These are phyloP conservation scores for Mallotus repandus DNA, from an alignment of 441 rosid genomes.

Conservation along the genomic window DNA sequence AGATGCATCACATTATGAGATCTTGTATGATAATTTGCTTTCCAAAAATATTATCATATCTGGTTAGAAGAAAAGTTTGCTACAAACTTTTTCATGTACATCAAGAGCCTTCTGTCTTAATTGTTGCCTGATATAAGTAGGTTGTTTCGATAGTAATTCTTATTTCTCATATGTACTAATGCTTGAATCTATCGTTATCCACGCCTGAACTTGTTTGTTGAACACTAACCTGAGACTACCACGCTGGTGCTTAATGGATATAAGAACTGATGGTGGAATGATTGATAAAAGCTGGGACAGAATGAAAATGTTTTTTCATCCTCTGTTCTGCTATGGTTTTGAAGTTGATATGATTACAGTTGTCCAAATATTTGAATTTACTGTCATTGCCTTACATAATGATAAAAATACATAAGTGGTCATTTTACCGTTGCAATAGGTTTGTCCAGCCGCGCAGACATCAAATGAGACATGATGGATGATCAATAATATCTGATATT, in stretches of 20 bases:
- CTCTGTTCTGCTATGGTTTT: not conserved
- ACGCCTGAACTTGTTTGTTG: too few relatives aligned
- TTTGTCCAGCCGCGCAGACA: not conserved
- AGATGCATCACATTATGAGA: not conserved
- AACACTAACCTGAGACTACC: not conserved
- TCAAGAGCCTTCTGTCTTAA: not conserved
- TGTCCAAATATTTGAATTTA: not conserved
- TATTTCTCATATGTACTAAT: not conserved
- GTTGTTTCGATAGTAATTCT: not conserved
- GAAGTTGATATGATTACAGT: constrained; percentile 1
- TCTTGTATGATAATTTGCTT: not conserved
- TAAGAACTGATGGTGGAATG: not conserved
- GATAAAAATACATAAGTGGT: constrained; percentile 4
- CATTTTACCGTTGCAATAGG: constrained; percentile 25
- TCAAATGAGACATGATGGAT: not conserved
- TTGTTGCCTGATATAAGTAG: not conserved
- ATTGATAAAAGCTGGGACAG: not conserved
- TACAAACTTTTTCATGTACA: not conserved
- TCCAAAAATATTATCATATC: not conserved
- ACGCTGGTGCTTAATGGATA: not conserved
- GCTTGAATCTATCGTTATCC: not conserved
- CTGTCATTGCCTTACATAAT: constrained; percentile 13
- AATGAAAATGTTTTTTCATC: not conserved
- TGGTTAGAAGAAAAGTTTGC: not conserved
- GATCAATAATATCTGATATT: constrained; percentile 6